A percentile compares a stretch with the other conserved stretches of the same genome.
phyloP scores from a whole-genome alignment of 164 flowering plant genomes.

The Magnolia officinalis region DNA sequence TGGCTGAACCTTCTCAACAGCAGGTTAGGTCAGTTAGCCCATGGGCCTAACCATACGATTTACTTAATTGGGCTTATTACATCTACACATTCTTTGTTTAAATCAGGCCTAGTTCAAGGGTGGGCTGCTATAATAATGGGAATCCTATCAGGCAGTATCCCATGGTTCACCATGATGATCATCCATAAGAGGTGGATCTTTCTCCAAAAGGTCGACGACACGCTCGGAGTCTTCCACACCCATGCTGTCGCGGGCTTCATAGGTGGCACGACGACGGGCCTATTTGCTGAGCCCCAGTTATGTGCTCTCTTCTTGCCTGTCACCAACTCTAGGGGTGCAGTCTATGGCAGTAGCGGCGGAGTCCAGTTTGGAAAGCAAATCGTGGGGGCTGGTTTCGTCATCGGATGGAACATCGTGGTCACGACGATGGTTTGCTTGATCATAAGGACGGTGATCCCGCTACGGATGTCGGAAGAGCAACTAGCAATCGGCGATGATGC shows the following conservation, averaged over 20 bases:
- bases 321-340: slow-evolving; percentile 27
- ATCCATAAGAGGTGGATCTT: slow-evolving; percentile 38
- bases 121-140: slow-evolving; percentile 60
- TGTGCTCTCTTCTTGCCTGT: slow-evolving; percentile 33
- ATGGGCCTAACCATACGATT: too few relatives aligned
- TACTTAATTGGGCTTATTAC: too few relatives aligned
- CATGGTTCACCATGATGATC: slow-evolving; percentile 62
- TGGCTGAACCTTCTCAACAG: too few relatives aligned
- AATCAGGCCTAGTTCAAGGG: slow-evolving; percentile 49
- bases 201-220: slow-evolving; percentile 47
- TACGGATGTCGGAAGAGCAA: slow-evolving; percentile 37
- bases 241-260: slow-evolving; percentile 56
- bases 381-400: slow-evolving; percentile 27
- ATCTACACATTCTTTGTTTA: too few relatives aligned
- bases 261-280: slow-evolving; percentile 43
- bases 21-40: too few relatives aligned
- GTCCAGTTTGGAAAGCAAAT: slow-evolving; percentile 29
- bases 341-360: slow-evolving; percentile 29
- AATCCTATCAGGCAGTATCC: slow-evolving; percentile 46
- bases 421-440: slow-evolving; percentile 27
- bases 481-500: slow-evolving; percentile 40
- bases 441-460: slow-evolving; percentile 26
- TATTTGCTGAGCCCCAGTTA: slow-evolving; percentile 34
- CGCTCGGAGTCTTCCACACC: slow-evolving; percentile 56
- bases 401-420: slow-evolving; percentile 31